phyloP scores from a whole-genome alignment of 23 red algal genomes.

The Agarophyton chilense region DNA sequence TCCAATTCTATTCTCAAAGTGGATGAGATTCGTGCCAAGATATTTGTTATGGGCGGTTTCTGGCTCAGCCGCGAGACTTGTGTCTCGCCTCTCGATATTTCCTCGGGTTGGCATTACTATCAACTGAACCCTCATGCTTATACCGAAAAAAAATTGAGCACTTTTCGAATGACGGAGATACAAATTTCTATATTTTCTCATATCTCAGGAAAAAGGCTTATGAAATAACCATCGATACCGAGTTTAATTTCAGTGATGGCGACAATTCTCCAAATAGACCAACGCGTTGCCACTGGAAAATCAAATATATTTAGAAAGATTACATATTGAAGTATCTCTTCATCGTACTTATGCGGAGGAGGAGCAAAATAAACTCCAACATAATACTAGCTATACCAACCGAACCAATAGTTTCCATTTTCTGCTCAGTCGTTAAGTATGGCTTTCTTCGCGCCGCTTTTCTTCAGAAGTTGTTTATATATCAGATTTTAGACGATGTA shows the following conservation, averaged over 20 bases:
- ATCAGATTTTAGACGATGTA: constrained; percentile 63
- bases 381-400: constrained; percentile 53
- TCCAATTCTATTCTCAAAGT: constrained; percentile 45
- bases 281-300: constrained; percentile 65
- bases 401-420: constrained; percentile 41
- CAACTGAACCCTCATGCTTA: constrained; percentile 69
- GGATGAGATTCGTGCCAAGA: constrained; percentile 67
- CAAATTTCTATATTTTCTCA: neutral
- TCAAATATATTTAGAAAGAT: constrained; percentile 61
- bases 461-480: constrained; percentile 64
- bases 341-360: constrained; percentile 39
- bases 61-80: constrained; percentile 5
- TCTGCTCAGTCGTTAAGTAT: constrained; percentile 48
- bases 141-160: constrained; percentile 23
- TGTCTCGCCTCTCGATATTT: constrained; percentile 73
- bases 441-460: constrained; percentile 27
- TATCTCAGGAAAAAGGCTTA: neutral
- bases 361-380: constrained; percentile 34
- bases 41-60: constrained; percentile 61
- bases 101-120: constrained; percentile 76
- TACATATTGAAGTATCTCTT: constrained; percentile 63
- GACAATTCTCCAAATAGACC: constrained; percentile 68
- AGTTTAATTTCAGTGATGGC: constrained; percentile 71
- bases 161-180: constrained; percentile 24
- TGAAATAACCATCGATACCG: constrained; percentile 28